phyloP scores from a whole-genome alignment of 345 rosid species.

The Litchi chinensis region DNA sequence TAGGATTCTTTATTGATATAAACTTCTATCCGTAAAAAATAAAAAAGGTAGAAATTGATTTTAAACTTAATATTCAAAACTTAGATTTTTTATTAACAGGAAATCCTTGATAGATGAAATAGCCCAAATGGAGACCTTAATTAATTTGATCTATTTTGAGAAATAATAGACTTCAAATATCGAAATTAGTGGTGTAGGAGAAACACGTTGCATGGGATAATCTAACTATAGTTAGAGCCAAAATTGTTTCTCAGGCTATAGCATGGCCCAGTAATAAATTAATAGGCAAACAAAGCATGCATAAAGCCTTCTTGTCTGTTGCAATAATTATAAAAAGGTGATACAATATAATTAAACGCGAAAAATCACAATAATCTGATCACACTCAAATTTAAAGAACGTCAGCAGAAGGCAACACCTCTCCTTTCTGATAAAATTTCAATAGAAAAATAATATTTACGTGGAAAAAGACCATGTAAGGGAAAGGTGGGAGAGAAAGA shows the following conservation, averaged over 20 bases:
- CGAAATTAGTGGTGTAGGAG: no score
- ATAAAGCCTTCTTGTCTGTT: slow-evolving; percentile 16
- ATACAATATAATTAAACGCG: not conserved
- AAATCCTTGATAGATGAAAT: no score
- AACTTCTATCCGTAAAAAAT: not conserved
- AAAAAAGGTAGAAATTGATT: no score
- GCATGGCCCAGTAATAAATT: not conserved
- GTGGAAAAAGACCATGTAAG: not conserved
- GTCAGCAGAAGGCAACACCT: slow-evolving; percentile 25
- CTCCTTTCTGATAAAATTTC: slow-evolving; percentile 14
- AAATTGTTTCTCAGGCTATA: not conserved
- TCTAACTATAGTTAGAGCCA: no score
- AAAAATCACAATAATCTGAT: slow-evolving; percentile 12
- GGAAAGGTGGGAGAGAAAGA: slow-evolving; percentile 2
- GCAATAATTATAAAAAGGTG: not conserved
- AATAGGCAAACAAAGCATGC: slow-evolving; percentile 5
- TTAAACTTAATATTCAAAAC: no score
- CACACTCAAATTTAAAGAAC: not conserved
- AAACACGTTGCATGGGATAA: not conserved
- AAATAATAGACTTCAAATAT: no score
- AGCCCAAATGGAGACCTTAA: no score
- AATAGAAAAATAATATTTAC: slow-evolving; percentile 4
- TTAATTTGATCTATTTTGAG: no score
- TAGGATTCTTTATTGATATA: not conserved
- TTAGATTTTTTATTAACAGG: no score